These are phyloP conservation scores for Gryganskiella cystojenkinii DNA, from an alignment of 192 early-diverging fungal genomes.

Conservation along the genomic window DNA sequence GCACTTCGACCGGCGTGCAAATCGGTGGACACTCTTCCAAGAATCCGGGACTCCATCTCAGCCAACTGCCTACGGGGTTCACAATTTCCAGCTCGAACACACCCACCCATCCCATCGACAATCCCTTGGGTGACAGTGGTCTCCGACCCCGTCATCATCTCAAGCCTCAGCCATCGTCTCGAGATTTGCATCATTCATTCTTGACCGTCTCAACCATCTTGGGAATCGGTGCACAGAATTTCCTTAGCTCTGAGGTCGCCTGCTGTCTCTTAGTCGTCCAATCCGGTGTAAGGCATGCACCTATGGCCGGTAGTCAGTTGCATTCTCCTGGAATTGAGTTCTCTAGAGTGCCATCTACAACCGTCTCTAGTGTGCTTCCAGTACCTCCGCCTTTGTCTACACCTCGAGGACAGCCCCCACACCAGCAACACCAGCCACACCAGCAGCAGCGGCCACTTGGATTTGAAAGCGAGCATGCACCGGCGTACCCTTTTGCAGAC, in stretches of 20 bases:
- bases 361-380: not conserved
- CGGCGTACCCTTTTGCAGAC: not conserved
- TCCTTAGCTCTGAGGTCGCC: conserved; percentile 17
- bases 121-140: conserved; percentile 24
- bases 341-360: not conserved
- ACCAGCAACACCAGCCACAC: not conserved
- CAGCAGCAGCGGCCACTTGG: conserved; percentile 13
- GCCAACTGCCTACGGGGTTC: conserved; percentile 21
- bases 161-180: conserved; percentile 33
- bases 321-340: not conserved
- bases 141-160: conserved; percentile 10
- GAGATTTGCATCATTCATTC: conserved; percentile 34
- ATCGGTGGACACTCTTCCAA: conserved; percentile 1
- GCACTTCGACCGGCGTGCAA: not conserved
- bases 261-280: conserved; percentile 36
- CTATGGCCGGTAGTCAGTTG: not conserved
- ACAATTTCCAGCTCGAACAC: not conserved
- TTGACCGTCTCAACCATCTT: conserved; percentile 32
- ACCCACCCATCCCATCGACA: conserved; percentile 19
- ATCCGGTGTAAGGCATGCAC: conserved; percentile 4
- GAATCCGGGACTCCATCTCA: conserved; percentile 16
- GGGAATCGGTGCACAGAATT: conserved; percentile 25
- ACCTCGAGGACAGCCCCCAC: not conserved
- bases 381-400: not conserved
- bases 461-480: conserved; percentile 7